Evolutionary conservation across 2,329 filamentous ascomycete genomes (phyloP).

Genomic region (Colletotrichum sublineola): DNA sequence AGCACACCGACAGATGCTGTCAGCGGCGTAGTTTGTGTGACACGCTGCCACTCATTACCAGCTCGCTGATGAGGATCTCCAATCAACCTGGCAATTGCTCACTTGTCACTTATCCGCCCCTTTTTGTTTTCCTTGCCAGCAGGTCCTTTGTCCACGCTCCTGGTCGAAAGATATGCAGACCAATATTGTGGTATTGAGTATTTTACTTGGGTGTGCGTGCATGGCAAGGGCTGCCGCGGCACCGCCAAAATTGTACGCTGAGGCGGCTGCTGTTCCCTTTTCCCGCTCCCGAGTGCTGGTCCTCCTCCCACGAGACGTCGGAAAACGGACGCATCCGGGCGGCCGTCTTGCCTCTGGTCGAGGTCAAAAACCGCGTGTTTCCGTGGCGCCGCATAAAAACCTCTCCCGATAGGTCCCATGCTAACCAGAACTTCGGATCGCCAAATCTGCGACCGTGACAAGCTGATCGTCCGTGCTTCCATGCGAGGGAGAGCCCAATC

Average conservation of each 20-base stretch:
- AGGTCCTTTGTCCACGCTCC: constrained; percentile 10
- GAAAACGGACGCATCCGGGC: constrained; percentile 29
- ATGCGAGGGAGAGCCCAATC: background rate
- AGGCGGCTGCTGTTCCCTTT: background rate
- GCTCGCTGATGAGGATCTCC: constrained; percentile 35
- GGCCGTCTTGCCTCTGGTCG: constrained; percentile 23
- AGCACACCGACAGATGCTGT: constrained; percentile 22
- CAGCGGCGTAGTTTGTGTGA: constrained; percentile 30
- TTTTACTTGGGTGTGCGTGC: too few species aligned
- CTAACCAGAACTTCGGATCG: constrained; percentile 17
- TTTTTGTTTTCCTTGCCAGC: background rate
- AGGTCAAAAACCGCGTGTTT: constrained; percentile 9
- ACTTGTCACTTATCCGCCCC: constrained; percentile 4
- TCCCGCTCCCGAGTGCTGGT: constrained; percentile 9
- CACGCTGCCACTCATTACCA: constrained; percentile 13
- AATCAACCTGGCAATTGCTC: constrained; percentile 23
- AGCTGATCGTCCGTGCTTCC: constrained; percentile 13
- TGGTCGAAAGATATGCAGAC: constrained; percentile 5
- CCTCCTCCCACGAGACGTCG: constrained; percentile 34
- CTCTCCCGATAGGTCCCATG: background rate
- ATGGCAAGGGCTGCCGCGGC: too few species aligned
- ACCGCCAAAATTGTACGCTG: too few species aligned
- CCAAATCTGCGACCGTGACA: constrained; percentile 30
- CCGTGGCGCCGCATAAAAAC: background rate
- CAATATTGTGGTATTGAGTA: background rate